A percentile compares a stretch with the other conserved stretches of the same genome.
Conservation (phyloP, 441 rosid genomes). For the Hura crepitans region DNA sequence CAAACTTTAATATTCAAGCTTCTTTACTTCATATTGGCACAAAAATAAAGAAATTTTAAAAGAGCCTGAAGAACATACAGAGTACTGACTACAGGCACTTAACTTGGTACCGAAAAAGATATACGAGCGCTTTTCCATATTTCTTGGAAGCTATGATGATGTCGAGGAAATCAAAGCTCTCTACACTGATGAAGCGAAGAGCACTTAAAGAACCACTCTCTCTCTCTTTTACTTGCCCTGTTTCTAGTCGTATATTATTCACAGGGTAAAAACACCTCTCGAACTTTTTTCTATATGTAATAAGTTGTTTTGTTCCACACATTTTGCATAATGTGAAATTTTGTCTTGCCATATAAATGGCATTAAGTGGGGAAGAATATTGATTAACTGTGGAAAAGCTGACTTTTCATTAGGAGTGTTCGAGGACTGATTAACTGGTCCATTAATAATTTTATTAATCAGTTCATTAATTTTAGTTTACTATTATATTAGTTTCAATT, state of each 20-base stretch:
- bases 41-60: too few relatives aligned
- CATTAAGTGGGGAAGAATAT: too few relatives aligned
- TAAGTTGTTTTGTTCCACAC: too few relatives aligned
- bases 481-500: too few relatives aligned
- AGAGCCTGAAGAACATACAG: too few relatives aligned
- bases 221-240: background rate
- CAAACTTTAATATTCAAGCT: background rate
- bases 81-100: conserved; percentile 88
- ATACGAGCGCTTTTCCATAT: conserved; percentile 87
- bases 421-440: too few relatives aligned
- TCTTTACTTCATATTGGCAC: background rate
- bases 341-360: too few relatives aligned
- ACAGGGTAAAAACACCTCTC: background rate
- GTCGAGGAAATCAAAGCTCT: conserved; percentile 90
- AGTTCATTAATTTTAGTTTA: too few relatives aligned
- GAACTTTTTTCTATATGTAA: background rate
- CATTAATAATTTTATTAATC: too few relatives aligned
- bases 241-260: conserved; percentile 7
- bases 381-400: too few relatives aligned
- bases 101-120: conserved; percentile 70
- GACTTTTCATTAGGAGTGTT: too few relatives aligned
- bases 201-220: conserved; percentile 26
- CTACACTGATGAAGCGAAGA: conserved; percentile 53
- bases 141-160: conserved; percentile 92
- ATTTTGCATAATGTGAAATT: too few relatives aligned